These are phyloP conservation scores for Flaveria trinervia DNA, from an alignment of 129 eudicot genomes.

Conservation along the genomic window DNA sequence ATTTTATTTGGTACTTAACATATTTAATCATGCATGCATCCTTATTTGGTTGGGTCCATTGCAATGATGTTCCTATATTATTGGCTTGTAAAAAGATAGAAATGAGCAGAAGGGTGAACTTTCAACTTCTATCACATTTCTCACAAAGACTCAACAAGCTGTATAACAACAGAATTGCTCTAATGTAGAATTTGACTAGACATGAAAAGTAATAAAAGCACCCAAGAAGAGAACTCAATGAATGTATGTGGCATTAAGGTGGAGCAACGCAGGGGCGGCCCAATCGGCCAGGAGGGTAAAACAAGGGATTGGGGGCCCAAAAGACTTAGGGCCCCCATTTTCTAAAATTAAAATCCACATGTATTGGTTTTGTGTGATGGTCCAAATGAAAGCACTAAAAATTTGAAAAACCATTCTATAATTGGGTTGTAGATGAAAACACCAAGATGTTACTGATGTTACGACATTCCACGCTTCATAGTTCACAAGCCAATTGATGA, in stretches of 20 bases:
- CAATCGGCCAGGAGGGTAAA: too few relatives aligned
- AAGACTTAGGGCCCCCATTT: too few relatives aligned
- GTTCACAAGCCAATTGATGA: too few relatives aligned
- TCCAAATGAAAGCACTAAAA: too few relatives aligned
- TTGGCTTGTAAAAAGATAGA: neutral
- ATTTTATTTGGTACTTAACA: neutral
- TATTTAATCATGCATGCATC: neutral
- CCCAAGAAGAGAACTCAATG: neutral
- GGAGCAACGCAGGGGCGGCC: neutral
- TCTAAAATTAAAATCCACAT: too few relatives aligned
- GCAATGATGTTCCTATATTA: neutral
- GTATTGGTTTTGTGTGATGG: too few relatives aligned
- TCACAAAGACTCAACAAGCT: neutral
- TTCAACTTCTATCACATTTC: neutral
- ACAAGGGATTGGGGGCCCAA: too few relatives aligned
- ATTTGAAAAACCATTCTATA: too few relatives aligned
- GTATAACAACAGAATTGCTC: neutral
- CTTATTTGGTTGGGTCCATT: constrained; percentile 2
- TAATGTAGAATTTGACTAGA: neutral
- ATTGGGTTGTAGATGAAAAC: too few relatives aligned
- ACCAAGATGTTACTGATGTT: too few relatives aligned
- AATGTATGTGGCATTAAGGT: neutral
- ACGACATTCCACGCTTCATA: too few relatives aligned
- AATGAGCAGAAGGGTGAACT: neutral
- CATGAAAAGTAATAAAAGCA: neutral